Evolutionary conservation across 2,329 filamentous ascomycete genomes (phyloP), one percentile per base, ranked within the genome.

Genomic region (Hypomyces perniciosus): DNA sequence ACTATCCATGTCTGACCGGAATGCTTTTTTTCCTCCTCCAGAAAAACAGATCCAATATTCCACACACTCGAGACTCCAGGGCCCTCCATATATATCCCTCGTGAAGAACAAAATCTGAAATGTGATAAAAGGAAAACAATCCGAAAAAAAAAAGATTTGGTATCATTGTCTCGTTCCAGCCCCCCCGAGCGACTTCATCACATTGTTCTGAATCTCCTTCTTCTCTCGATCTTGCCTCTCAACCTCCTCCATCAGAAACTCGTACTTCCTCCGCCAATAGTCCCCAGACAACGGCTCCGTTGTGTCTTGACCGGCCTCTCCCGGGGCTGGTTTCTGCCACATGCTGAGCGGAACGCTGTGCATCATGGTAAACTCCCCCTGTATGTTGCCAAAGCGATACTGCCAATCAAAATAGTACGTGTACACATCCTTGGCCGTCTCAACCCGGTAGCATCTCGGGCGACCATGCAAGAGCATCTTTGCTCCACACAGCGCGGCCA

Each of bases 191-290:
- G 67, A 61, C 48, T 70, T 65, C 51, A 78, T 60, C 41, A 81
- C 64, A 30, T 62, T 70, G 37, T 63, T 65, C 57, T 70, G 72
- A 50, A 81, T 59, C 38, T 68, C 66, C 48, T 63, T 61, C 47
- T 79, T 64, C 57, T 77, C 74, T 57, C 76, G 75, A 58, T 85
- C 81, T 53, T 77, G 75, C 52, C 79, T 77, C 61, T 75, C 76
- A 59, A 87, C 74, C 54, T 77, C 74, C 39, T 77, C 76, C 60
- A 85, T 75, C 57, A 87, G 70, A 49, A 81, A 76, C 40, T 68
- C 69, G 56, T 83, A 83, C 54, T 72, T 78, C 44, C 65, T 64
- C 61, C 78, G 74, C 79, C 79, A 80, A 44, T 72, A 65, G 38
- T 66, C 69, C 3, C 68, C 68, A 5, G 65, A 61, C 41, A 69